Conservation (phyloP, 176 grass and related monocot species). For the sorghum (Sorghum bicolor) region DNA sequence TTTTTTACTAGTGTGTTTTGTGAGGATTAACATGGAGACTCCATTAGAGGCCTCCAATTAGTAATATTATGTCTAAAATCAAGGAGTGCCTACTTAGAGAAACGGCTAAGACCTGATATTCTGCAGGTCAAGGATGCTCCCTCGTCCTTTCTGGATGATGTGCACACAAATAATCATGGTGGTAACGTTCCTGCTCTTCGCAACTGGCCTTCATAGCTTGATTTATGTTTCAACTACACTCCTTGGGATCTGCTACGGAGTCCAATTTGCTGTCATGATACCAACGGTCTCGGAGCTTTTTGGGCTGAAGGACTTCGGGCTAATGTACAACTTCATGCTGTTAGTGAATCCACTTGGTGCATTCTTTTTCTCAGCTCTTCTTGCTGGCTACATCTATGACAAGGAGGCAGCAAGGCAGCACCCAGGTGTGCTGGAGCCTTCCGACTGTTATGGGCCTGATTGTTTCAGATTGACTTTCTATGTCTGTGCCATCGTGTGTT, state of each 20-base stretch:
- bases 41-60: not conserved
- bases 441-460: constrained; percentile 67
- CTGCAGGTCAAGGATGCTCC: constrained; percentile 85
- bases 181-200: constrained; percentile 74
- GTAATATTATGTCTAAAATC: not conserved
- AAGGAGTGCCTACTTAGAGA: not conserved
- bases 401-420: constrained; percentile 69
- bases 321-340: constrained; percentile 97
- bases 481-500: constrained; percentile 59
- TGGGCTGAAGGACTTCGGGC: constrained; percentile 74
- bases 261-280: constrained; percentile 89
- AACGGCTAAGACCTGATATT: not conserved
- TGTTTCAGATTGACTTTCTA: constrained; percentile 85
- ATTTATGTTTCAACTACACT: constrained; percentile 68
- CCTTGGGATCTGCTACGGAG: constrained; percentile 78
- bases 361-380: constrained; percentile 78
- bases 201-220: constrained; percentile 56
- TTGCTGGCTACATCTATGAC: constrained; percentile 89
- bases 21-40: not conserved
- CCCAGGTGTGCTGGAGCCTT: constrained; percentile 38
- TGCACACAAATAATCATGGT: constrained; percentile 91
- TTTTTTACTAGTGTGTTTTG: not conserved
- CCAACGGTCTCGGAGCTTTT: constrained; percentile 87
- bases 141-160: constrained; percentile 91
- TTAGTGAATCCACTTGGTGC: constrained; percentile 86